Conservation (phyloP, 129 eudicot genomes). For the Lactuca sativa region DNA sequence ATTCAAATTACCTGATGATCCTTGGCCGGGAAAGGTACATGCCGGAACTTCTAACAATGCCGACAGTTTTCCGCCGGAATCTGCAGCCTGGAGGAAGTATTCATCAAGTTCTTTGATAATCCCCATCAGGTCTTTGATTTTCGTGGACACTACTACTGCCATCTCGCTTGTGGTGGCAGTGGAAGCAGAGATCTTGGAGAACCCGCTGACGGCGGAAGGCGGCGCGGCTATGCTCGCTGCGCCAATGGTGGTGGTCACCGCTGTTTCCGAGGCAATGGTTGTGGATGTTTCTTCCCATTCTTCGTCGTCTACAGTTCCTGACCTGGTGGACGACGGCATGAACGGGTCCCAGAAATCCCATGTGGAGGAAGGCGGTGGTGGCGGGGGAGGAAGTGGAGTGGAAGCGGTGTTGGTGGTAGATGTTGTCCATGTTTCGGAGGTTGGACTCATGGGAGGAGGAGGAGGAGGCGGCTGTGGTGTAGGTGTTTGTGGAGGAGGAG, state of each 20-base stretch:
- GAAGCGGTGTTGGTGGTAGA: slow-evolving; percentile 55
- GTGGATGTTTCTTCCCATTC: slow-evolving; percentile 60
- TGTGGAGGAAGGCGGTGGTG: slow-evolving; percentile 44
- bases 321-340: slow-evolving; percentile 61
- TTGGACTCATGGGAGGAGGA: slow-evolving; percentile 68
- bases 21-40: slow-evolving; percentile 49
- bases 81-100: slow-evolving; percentile 77
- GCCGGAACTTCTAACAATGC: slow-evolving; percentile 64
- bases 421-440: slow-evolving; percentile 59
- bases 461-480: slow-evolving; percentile 51
- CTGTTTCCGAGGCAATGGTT: slow-evolving; percentile 45
- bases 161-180: slow-evolving; percentile 46
- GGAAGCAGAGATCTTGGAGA: slow-evolving; percentile 38
- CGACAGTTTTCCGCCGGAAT: slow-evolving; percentile 67
- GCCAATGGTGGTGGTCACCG: slow-evolving; percentile 43
- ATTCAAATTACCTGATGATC: slow-evolving; percentile 45
- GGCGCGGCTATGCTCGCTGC: slow-evolving; percentile 58
- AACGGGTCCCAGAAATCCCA: slow-evolving; percentile 99
- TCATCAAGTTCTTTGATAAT: slow-evolving; percentile 82
- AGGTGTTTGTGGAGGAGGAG: slow-evolving; percentile 45
- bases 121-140: slow-evolving; percentile 68
- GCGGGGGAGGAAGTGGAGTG: slow-evolving; percentile 60
- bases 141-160: slow-evolving; percentile 69
- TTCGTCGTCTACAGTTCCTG: slow-evolving; percentile 54
- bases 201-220: slow-evolving; percentile 50